Base-by-base conservation (phyloP, 2,329 filamentous ascomycete species). In the Epichloe gansuensis region DNA sequence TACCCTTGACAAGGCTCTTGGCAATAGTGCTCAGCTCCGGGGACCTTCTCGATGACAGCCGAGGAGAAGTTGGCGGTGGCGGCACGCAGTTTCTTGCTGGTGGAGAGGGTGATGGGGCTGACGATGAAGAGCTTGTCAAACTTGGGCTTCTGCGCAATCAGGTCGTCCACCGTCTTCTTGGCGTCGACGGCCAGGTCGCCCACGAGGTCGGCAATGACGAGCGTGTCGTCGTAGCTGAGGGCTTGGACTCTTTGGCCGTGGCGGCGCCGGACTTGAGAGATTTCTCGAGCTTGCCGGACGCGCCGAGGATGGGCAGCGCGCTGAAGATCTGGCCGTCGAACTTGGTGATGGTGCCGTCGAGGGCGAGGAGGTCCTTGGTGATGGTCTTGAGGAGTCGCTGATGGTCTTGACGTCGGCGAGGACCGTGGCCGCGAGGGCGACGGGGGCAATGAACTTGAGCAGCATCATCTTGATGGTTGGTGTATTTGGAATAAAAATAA, bases 101-200 rank as follows among this genome's bases (percentile, higher is more conserved):
- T 70, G 15, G 71, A 42, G 38, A 73, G 59, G 38, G 76, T 72
- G 38, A 73, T 58, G 0, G 72, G 71, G 45, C 62, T 66, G 28
- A 75, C 65, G 35, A 76, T 56, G 1, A 72, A 50, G 4, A 75
- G 59, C 39, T 62, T 62, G 56, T 74, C 68, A 54, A 77, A 76
- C 55, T 72, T 70, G 17, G 60, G 63, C 60, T 74, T 73, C 23
- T 65, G 60, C 4, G 52, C 57, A 53, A 73, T 62, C 23, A 75
- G 59, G 9, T 63, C 62, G 5, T 62, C 57, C 25, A 74, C 62
- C 5, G 69, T 69, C 38, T 57, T 52, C 56, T 71, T 67, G 55
- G 74, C 69, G n/a, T 62, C 60, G 11, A 45, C 51, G 37, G 66
- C 63, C 34, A 76, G 65, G 7, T 62, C 57, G 1, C 57, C 52